A percentile compares a stretch with the other conserved stretches of the same genome.
Evolutionary conservation across 106 monocot genomes (phyloP).

Genomic region (Amphibolis antarctica): DNA sequence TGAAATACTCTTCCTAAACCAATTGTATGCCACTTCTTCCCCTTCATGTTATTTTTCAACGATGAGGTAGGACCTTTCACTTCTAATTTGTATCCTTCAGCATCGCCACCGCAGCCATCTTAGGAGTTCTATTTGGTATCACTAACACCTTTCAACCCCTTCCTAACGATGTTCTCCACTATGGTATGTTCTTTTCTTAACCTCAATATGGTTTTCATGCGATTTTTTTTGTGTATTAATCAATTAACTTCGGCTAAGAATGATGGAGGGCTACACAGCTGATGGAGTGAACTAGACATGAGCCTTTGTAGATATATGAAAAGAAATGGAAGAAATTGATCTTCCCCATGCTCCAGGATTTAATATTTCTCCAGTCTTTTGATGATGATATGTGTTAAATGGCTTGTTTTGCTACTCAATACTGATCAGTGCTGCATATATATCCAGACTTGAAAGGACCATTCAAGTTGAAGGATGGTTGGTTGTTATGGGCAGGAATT

Average conservation of each 20-base stretch:
- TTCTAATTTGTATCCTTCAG: conserved; percentile 18
- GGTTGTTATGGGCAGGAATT: conserved; percentile 77
- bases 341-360: background rate
- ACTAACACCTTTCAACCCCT: conserved; percentile 68
- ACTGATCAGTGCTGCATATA: background rate
- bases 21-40: conserved; percentile 36
- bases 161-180: conserved; percentile 74
- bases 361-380: too few species aligned
- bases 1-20: conserved; percentile 58
- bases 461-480: conserved; percentile 62
- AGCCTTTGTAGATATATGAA: too few species aligned
- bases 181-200: conserved; percentile 30
- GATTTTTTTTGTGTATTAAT: background rate
- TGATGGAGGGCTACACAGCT: background rate
- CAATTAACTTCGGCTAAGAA: background rate
- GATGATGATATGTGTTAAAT: background rate
- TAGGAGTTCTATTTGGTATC: conserved; percentile 76
- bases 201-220: background rate
- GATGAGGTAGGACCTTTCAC: background rate
- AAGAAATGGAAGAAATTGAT: background rate
- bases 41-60: background rate
- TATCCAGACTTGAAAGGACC: conserved; percentile 45
- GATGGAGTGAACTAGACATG: too few species aligned
- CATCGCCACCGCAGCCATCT: conserved; percentile 46
- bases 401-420: background rate